phyloP scores from a whole-genome alignment of 805 yeast genomes.

The Osmozyma mogii region DNA sequence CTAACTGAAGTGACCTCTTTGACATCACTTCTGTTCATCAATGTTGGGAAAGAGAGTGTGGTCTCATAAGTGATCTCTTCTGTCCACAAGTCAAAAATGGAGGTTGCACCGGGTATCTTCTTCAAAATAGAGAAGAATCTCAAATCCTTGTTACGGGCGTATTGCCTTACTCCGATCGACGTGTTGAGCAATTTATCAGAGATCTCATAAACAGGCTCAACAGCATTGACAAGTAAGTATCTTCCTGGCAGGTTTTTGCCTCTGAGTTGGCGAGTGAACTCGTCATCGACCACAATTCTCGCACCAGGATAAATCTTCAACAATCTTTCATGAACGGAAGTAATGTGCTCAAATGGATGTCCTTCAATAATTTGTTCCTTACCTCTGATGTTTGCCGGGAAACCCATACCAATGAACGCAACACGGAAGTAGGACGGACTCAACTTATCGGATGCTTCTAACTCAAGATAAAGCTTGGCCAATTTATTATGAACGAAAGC shows the following conservation, averaged over 20 bases:
- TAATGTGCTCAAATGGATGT: slow-evolving; percentile 77
- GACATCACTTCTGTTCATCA: slow-evolving; percentile 79
- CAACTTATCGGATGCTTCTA: slow-evolving; percentile 63
- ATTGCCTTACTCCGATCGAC: slow-evolving; percentile 59
- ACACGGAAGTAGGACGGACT: slow-evolving; percentile 76
- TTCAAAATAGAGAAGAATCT: slow-evolving; percentile 61
- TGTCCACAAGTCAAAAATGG: slow-evolving; percentile 76
- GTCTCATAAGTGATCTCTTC: slow-evolving; percentile 81
- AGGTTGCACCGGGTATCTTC: slow-evolving; percentile 64
- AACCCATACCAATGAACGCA: slow-evolving; percentile 75
- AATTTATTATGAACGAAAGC: slow-evolving; percentile 63
- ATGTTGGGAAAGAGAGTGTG: slow-evolving; percentile 70
- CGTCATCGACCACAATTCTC: slow-evolving; percentile 52
- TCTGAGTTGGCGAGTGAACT: slow-evolving; percentile 44
- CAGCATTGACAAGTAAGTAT: slow-evolving; percentile 62
- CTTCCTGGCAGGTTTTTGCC: slow-evolving; percentile 59
- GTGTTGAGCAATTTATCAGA: slow-evolving; percentile 37
- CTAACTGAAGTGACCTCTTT: slow-evolving; percentile 39
- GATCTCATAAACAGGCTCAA: slow-evolving; percentile 57
- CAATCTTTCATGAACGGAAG: slow-evolving; percentile 72
- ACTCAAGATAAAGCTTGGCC: slow-evolving; percentile 56
- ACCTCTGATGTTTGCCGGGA: slow-evolving; percentile 70
- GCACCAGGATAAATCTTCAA: slow-evolving; percentile 77
- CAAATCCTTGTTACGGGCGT: slow-evolving; percentile 68
- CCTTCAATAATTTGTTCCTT: slow-evolving; percentile 81